Conservation (phyloP, 192 early-diverging fungal species). For the Backusella macrospora region DNA sequence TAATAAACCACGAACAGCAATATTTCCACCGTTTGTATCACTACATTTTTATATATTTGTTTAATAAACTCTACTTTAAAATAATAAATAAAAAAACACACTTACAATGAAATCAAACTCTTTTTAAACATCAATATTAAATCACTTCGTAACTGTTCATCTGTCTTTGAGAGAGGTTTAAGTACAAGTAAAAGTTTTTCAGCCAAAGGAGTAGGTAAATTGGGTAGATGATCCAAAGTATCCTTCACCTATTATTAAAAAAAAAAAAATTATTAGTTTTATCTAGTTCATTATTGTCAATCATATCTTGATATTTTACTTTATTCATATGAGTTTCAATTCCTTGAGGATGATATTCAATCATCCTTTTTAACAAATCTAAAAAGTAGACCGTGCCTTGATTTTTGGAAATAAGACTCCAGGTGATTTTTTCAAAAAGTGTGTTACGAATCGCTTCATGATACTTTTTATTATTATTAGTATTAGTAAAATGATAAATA, state of each 20-base stretch:
- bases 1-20: conserved; percentile 65
- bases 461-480: conserved; percentile 8
- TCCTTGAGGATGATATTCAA: conserved; percentile 43
- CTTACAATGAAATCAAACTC: conserved; percentile 64
- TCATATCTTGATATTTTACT: neutral
- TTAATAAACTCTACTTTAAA: neutral
- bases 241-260: conserved; percentile 54
- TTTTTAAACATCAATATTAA: conserved; percentile 74
- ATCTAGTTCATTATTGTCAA: neutral
- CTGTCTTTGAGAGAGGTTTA: conserved; percentile 54
- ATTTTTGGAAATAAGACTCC: conserved; percentile 55
- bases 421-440: conserved; percentile 70
- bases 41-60: conserved; percentile 21
- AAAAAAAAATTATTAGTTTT: neutral
- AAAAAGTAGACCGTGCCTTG: conserved; percentile 49
- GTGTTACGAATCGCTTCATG: conserved; percentile 71
- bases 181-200: conserved; percentile 58
- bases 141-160: conserved; percentile 60
- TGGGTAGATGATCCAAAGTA: conserved; percentile 66
- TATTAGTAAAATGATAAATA: too few relatives aligned
- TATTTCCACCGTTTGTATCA: conserved; percentile 59
- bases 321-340: conserved; percentile 11
- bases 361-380: conserved; percentile 48
- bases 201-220: conserved; percentile 52
- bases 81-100: neutral